These are phyloP conservation scores for Erythrobasidium hasegawianum DNA, from an alignment of 1,284 basidiomycete species.

Conservation along the genomic window DNA sequence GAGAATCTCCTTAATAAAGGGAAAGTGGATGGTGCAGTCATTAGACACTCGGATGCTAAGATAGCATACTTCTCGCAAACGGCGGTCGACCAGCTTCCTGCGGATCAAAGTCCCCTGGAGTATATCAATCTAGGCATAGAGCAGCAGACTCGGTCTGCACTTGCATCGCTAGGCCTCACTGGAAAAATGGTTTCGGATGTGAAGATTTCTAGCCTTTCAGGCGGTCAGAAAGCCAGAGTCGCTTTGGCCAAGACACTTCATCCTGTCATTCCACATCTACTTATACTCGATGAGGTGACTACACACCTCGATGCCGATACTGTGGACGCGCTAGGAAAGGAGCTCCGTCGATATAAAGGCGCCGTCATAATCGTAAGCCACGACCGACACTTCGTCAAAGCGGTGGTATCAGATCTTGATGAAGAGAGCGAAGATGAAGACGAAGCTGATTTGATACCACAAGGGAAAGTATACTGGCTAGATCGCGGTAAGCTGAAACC, in stretches of 20 bases:
- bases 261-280: constrained; percentile 55
- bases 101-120: constrained; percentile 50
- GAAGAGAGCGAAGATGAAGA: constrained; percentile 45
- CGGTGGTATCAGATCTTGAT: constrained; percentile 45
- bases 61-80: constrained; percentile 56
- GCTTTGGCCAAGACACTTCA: constrained; percentile 56
- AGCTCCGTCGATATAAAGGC: constrained; percentile 58
- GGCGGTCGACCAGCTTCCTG: constrained; percentile 47
- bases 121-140: constrained; percentile 52
- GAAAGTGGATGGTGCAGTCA: constrained; percentile 58
- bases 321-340: constrained; percentile 59
- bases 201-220: constrained; percentile 55
- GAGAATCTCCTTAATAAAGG: constrained; percentile 52
- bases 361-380: constrained; percentile 65
- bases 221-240: constrained; percentile 60
- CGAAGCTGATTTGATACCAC: constrained; percentile 36
- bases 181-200: constrained; percentile 55
- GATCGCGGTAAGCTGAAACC: constrained; percentile 52
- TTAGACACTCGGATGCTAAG: constrained; percentile 58
- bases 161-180: constrained; percentile 57
- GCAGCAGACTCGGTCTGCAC: constrained; percentile 53
- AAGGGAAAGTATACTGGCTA: constrained; percentile 54
- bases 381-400: constrained; percentile 54
- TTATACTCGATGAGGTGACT: constrained; percentile 64
- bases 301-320: constrained; percentile 68